Evolutionary conservation across 2,329 filamentous ascomycete genomes (phyloP), one percentile per base, ranked within the genome.

Genomic region (Fusarium buxicola): DNA sequence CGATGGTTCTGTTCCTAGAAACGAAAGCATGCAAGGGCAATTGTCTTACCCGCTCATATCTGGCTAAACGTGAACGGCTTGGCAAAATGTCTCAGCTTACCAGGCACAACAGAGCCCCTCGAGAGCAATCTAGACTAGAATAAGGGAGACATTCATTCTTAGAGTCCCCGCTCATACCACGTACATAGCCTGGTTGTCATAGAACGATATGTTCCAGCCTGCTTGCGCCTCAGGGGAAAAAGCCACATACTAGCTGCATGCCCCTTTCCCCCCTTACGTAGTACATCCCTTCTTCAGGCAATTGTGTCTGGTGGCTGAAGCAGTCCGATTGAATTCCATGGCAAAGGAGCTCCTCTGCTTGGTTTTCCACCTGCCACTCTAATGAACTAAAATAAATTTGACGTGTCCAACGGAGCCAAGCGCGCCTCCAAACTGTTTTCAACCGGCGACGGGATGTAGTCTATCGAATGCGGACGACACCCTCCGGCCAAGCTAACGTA

Each of bases 1-100:
- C 62, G 21, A 7, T 8, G 10, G 7, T 8, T 7, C 16, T 38
- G 28, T 16, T 43, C 46, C 53, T 48, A 40, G 30, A 30, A 11
- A 44, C 49, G 60, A 46, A 64, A 52, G 31, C 55, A 65, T 63
- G 62, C 62, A 63, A 64, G 62, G 62, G 62, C 36, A 39, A 9
- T 16, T 34, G 8, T 18, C 32, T 44, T 28, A 43, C 31, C 43
- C 54, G 43, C 56, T 40, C 7, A 9, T 4, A 13, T 27, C 36
- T 34, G 18, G 24, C 28, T 32, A 28, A 46, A 21, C 39, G 35
- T 32, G 5, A 27, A 39, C 39, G 38, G 35, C 28, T 27, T 10
- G 7, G 18, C 13, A 3, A 36, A 36, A 49, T 65, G 62, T 65
- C 58, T 65, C 62, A 63, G 38, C 12, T 28, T 21, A 15, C 15